Evolutionary conservation across 768 basidiomycete species (phyloP).

Genomic region (Calocera viscosa): DNA sequence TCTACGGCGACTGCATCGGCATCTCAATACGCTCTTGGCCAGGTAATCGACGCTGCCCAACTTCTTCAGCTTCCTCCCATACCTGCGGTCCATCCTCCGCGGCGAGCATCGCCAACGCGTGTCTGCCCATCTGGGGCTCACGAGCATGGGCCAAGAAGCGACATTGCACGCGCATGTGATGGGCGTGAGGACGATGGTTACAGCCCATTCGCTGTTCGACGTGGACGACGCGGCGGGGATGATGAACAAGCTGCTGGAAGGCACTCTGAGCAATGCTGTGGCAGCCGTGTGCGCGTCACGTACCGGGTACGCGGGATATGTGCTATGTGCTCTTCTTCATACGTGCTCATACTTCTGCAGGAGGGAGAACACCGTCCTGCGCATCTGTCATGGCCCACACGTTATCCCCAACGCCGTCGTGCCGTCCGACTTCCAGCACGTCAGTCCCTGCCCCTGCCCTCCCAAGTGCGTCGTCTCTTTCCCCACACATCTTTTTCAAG

Average conservation of each 20-base stretch:
- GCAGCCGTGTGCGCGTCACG: constrained; percentile 93
- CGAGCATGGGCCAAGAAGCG: constrained; percentile 82
- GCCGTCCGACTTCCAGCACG: constrained; percentile 67
- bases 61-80: constrained; percentile 84
- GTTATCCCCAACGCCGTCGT: constrained; percentile 92
- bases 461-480: constrained; percentile 39
- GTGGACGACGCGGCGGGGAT: constrained; percentile 96
- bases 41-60: constrained; percentile 90
- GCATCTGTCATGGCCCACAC: constrained; percentile 66
- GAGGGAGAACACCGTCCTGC: constrained; percentile 91
- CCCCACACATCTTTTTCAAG: background rate
- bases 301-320: constrained; percentile 56
- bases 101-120: constrained; percentile 77
- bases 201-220: constrained; percentile 92
- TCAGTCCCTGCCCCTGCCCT: constrained; percentile 35
- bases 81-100: constrained; percentile 75
- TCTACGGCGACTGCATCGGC: constrained; percentile 74
- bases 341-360: constrained; percentile 32
- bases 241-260: constrained; percentile 89
- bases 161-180: constrained; percentile 80
- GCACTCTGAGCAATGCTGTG: constrained; percentile 77
- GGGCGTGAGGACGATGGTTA: constrained; percentile 83
- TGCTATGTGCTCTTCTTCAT: background rate
- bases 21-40: constrained; percentile 70
- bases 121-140: constrained; percentile 85